Conservation (phyloP, 805 yeast genomes). For the Starmerella stellata region DNA sequence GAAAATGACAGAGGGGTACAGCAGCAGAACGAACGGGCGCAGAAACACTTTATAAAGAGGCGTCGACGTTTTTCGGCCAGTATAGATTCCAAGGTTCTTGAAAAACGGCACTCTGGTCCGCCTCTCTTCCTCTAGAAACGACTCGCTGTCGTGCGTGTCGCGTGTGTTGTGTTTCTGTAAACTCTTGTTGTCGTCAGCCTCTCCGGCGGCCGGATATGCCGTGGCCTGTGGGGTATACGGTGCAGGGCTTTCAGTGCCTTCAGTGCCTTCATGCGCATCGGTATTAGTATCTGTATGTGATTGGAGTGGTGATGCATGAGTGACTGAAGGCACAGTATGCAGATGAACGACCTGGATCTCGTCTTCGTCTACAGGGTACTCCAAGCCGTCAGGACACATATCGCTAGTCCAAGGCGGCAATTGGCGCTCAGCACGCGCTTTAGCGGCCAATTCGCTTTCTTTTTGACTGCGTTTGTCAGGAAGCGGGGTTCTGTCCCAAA, state of each 20-base stretch:
- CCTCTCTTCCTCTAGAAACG: neutral
- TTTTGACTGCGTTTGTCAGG: slow-evolving; percentile 31
- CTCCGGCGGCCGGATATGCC: neutral
- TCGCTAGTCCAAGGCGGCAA: slow-evolving; percentile 10
- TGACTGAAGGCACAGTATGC: no score
- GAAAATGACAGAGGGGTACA: slow-evolving; percentile 35
- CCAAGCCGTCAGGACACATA: neutral
- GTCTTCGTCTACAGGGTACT: neutral
- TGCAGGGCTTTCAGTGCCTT: no score
- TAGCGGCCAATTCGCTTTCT: slow-evolving; percentile 33
- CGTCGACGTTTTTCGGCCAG: slow-evolving; percentile 35
- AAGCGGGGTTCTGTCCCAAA: slow-evolving; percentile 40
- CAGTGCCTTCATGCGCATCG: no score
- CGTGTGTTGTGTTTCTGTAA: neutral
- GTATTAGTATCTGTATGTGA: neutral
- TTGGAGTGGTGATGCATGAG: no score
- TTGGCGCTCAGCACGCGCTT: slow-evolving; percentile 18
- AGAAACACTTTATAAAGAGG: slow-evolving; percentile 38
- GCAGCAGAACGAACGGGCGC: slow-evolving; percentile 34
- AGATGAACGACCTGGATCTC: neutral
- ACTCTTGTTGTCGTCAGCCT: neutral
- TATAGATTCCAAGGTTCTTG: slow-evolving; percentile 27
- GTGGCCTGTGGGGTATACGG: no score
- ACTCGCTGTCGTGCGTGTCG: neutral
- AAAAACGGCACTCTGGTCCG: slow-evolving; percentile 17